Base-by-base conservation (phyloP, 2,329 filamentous ascomycete genomes). In the Pseudogymnoascus pannorum region DNA sequence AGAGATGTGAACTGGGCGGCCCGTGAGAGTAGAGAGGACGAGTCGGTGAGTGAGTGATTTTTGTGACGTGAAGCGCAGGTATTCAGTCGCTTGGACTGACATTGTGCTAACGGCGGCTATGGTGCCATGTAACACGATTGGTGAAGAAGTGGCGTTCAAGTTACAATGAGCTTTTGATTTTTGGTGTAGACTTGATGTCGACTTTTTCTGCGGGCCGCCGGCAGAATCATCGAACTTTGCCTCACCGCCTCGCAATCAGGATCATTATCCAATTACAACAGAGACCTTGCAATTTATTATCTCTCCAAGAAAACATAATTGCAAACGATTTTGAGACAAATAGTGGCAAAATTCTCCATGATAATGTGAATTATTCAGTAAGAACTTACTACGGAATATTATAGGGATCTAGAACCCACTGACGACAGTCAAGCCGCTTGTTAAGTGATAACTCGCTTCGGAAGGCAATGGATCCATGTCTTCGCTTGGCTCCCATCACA, bases 11-110 rank as follows among this genome's bases (percentile, higher is more conserved):
- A 97, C 79, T 2, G 94, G 87, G 36, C 88, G 86, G 68, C 94
- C 94, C 65, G 92, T 96, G 64, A 99, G 85, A 2, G 94, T 97
- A 18, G 94, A 86, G 60, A 99, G 86, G 48, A 96, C 84, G 48
- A 99, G 86, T 60, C 94, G 90, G 68, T 91, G 87, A 35, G 89
- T 81, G 64, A 99, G 87, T 67, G 88, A 86, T 69, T 88, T 87
- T 74, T 96, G 92, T 69, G 89, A 87, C 58, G 89, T 93, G 73
- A 99, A 92, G 67, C 86, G 86, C 62, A 96, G 74, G 69, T 80
- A 85, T 66, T 73, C 70, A 57, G 70, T 70, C n/a, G 64, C 58
- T 36, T 69, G 71, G 26, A 66, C 64, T 12, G 71, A 63, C 72
- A 73, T 73, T 38, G 16, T 61, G 44, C 31, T 31, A 29, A 22